phyloP scores from a whole-genome alignment of 2,329 filamentous ascomycete genomes.

The Akanthomyces uredinophilus region DNA sequence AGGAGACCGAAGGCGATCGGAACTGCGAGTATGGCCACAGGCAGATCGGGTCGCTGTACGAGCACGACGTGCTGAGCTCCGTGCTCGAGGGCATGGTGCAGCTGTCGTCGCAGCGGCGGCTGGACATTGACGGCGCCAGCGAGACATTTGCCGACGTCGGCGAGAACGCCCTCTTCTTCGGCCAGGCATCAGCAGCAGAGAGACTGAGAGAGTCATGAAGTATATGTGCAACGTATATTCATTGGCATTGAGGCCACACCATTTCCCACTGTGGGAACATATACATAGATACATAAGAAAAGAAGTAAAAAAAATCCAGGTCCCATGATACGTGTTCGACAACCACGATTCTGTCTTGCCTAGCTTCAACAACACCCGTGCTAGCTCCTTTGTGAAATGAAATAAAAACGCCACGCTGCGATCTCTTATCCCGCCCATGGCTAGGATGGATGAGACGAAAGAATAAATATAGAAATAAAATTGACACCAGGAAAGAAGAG shows the following conservation, averaged over 20 bases:
- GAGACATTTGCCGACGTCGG: neutral
- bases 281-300: neutral
- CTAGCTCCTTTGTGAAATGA: neutral
- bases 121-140: neutral
- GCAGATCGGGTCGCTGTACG: neutral
- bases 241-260: neutral
- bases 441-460: constrained; percentile 15
- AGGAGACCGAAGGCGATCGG: neutral
- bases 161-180: neutral
- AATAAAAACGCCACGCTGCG: constrained; percentile 22
- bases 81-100: neutral
- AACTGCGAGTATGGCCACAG: neutral
- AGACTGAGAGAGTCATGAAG: neutral
- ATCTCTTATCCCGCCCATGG: constrained; percentile 14
- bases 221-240: constrained; percentile 9
- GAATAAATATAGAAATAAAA: constrained; percentile 2
- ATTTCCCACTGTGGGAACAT: neutral
- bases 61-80: neutral
- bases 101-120: neutral
- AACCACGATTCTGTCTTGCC: neutral
- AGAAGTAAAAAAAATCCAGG: neutral
- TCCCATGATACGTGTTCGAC: neutral
- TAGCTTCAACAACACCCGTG: neutral
- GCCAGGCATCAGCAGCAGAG: neutral
- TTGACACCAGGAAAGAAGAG: neutral